Conservation (phyloP, 1,284 basidiomycete species). For the Spongispora temasekensis region DNA sequence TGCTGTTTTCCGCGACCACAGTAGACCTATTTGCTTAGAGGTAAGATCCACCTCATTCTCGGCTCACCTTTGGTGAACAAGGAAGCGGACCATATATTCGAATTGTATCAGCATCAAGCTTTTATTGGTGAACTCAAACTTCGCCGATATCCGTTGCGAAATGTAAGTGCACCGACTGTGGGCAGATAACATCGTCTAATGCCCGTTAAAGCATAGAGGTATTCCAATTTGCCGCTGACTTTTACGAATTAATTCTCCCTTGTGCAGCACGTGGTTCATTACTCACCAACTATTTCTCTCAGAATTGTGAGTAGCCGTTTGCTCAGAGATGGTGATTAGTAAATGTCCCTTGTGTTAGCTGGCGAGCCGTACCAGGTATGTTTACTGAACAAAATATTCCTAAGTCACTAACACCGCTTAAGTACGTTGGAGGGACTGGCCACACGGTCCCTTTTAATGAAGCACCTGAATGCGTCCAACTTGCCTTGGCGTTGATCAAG, state of each 20-base stretch:
- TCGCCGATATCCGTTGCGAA: constrained; percentile 66
- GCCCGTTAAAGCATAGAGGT: constrained; percentile 61
- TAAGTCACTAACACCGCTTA: constrained; percentile 8
- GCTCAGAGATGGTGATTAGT: neutral
- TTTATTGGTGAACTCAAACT: constrained; percentile 54
- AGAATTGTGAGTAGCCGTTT: constrained; percentile 61
- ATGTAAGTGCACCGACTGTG: constrained; percentile 39
- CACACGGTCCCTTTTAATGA: constrained; percentile 64
- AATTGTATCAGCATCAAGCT: constrained; percentile 65
- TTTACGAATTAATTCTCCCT: constrained; percentile 4
- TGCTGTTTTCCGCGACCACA: neutral
- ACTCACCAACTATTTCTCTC: constrained; percentile 79
- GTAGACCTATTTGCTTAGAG: constrained; percentile 42
- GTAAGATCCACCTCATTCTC: constrained; percentile 61
- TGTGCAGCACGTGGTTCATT: constrained; percentile 61
- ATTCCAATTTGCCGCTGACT: constrained; percentile 12
- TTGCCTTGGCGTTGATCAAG: constrained; percentile 60
- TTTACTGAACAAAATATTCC: neutral
- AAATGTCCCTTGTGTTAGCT: constrained; percentile 41
- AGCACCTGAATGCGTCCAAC: constrained; percentile 56
- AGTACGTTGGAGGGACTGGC: constrained; percentile 76
- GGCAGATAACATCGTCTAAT: constrained; percentile 12
- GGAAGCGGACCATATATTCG: constrained; percentile 57
- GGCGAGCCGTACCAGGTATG: constrained; percentile 71
- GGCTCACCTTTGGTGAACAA: constrained; percentile 41